A percentile compares a stretch with the other conserved stretches of the same genome.
Evolutionary conservation across 2,329 filamentous ascomycete species (phyloP).

Genomic region (Cercospora canescens): DNA sequence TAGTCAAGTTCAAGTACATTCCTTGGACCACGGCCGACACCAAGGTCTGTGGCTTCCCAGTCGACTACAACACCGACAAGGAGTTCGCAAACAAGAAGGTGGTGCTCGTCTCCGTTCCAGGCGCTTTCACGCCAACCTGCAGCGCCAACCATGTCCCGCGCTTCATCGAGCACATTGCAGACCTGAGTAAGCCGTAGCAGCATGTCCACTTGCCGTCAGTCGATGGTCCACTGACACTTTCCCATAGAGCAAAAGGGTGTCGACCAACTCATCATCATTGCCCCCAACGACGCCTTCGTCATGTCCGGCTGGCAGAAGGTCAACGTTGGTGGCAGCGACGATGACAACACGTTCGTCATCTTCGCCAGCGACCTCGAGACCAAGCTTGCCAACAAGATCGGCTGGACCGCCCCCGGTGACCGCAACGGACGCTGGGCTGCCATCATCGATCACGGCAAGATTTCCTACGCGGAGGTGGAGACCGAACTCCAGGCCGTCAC

Average conservation of each 20-base stretch:
- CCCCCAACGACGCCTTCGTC: conserved; percentile 25
- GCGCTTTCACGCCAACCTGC: conserved; percentile 27
- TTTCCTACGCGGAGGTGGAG: conserved; percentile 24
- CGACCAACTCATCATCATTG: conserved; percentile 25
- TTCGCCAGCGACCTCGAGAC: conserved; percentile 26
- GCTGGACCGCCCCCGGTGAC: conserved; percentile 26
- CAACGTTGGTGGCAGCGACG: conserved; percentile 18
- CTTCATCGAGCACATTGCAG: conserved; percentile 22
- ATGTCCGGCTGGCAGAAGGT: conserved; percentile 28
- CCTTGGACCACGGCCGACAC: conserved; percentile 23
- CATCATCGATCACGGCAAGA: conserved; percentile 25
- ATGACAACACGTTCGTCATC: conserved; percentile 25
- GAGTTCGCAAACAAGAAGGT: conserved; percentile 26
- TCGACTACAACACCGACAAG: conserved; percentile 22
- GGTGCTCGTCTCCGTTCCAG: conserved; percentile 24
- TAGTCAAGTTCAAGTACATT: conserved; percentile 29
- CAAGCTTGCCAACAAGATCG: conserved; percentile 24
- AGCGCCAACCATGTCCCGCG: conserved; percentile 24
- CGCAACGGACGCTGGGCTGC: conserved; percentile 25
- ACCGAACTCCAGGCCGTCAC: conserved; percentile 24
- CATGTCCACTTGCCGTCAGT: background rate
- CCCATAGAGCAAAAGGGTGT: conserved; percentile 19
- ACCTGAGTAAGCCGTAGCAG: conserved; percentile 16
- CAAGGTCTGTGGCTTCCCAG: conserved; percentile 24
- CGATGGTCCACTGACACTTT: background rate